phyloP scores from a whole-genome alignment of 148 eudicot genomes.

The Cornus suecica region DNA sequence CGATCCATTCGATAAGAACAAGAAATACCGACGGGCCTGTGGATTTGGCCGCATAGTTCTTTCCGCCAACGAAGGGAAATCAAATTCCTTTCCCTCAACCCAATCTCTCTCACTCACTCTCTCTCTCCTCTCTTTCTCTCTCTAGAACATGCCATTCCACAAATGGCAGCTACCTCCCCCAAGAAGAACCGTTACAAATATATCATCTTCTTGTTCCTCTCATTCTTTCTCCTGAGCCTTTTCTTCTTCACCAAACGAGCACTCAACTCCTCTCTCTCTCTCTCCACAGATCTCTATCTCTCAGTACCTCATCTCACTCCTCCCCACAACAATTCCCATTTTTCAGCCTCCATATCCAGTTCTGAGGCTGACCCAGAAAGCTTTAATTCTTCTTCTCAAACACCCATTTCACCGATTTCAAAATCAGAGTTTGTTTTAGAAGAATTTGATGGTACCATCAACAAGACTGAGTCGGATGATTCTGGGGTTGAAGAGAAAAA shows the following conservation, averaged over 20 bases:
- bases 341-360: background rate
- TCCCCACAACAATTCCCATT: conserved; percentile 9
- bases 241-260: conserved; percentile 28
- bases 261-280: conserved; percentile 21
- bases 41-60: too few relatives aligned
- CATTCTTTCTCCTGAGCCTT: conserved; percentile 25
- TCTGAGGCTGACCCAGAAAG: background rate
- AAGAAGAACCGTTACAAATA: conserved; percentile 14
- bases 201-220: conserved; percentile 19
- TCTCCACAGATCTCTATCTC: conserved; percentile 28
- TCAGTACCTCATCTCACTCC: background rate
- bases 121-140: background rate
- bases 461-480: background rate
- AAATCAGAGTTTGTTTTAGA: background rate
- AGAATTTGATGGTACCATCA: background rate
- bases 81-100: background rate
- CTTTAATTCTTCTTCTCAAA: background rate
- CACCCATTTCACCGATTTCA: conserved; percentile 1
- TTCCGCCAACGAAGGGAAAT: too few relatives aligned
- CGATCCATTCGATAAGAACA: too few relatives aligned
- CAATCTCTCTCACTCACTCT: background rate
- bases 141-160: conserved; percentile 13
- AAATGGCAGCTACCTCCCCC: conserved; percentile 14
- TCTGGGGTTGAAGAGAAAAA: background rate
- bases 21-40: too few relatives aligned